Conservation (phyloP, 805 yeast species). For the Saturnispora quitensis region DNA sequence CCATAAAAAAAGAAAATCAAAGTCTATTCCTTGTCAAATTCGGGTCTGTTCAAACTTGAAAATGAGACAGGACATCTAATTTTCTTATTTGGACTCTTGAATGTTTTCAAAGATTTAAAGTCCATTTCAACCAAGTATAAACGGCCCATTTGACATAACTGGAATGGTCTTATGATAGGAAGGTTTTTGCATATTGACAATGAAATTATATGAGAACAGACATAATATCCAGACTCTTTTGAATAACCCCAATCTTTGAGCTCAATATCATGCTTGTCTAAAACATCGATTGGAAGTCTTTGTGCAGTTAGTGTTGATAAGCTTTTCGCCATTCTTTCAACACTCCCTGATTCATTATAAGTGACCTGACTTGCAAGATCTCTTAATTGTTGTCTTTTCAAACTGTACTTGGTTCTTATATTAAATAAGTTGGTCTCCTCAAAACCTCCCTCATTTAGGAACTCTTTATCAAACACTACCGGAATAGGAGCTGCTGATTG, state of each 20-base stretch:
- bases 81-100: background rate
- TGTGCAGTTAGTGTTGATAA: conserved; percentile 1
- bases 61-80: conserved; percentile 3
- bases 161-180: background rate
- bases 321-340: background rate
- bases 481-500: conserved; percentile 6
- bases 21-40: background rate
- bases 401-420: background rate
- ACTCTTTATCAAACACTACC: conserved; percentile 3
- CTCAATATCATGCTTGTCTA: conserved; percentile 1
- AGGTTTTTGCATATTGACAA: background rate
- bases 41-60: background rate
- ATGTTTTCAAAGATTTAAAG: background rate
- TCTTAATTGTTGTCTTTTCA: background rate
- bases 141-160: conserved; percentile 3
- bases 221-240: background rate
- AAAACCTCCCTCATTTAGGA: conserved; percentile 1
- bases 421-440: background rate
- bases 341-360: background rate
- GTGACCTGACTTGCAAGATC: background rate
- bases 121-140: conserved; percentile 2
- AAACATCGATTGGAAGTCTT: background rate
- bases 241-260: background rate
- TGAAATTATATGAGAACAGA: background rate
- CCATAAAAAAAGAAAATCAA: background rate